A percentile compares a stretch with the other conserved stretches of the same genome.
Conservation (phyloP, 192 early-diverging fungal species). For the Phlyctochytrium planicorne region DNA sequence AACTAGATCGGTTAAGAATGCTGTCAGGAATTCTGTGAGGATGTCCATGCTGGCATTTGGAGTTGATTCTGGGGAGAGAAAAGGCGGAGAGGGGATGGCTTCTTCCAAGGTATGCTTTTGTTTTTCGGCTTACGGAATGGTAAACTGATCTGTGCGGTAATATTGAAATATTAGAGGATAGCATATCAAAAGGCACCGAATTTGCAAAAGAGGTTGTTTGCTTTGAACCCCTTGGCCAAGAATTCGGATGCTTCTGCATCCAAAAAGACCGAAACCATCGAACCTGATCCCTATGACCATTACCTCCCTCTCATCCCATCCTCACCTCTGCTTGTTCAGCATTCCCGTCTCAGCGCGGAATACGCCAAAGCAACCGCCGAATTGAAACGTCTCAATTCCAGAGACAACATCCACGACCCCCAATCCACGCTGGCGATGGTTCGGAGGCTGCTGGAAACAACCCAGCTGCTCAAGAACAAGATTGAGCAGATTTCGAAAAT, state of each 20-base stretch:
- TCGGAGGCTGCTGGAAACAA: constrained; percentile 24
- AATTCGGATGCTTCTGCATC: too few relatives aligned
- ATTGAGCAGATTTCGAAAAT: not conserved
- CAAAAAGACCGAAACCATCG: too few relatives aligned
- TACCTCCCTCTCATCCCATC: constrained; percentile 26
- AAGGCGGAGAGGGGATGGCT: too few relatives aligned
- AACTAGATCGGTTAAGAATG: constrained; percentile 9
- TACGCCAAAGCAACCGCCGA: constrained; percentile 10
- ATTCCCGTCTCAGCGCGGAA: constrained; percentile 7
- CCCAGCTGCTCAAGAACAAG: constrained; percentile 20
- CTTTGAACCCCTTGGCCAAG: too few relatives aligned
- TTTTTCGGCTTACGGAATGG: too few relatives aligned
- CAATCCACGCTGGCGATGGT: constrained; percentile 13
- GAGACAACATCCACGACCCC: not conserved
- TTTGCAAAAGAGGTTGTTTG: too few relatives aligned
- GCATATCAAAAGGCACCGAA: too few relatives aligned
- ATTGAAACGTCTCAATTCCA: constrained; percentile 16
- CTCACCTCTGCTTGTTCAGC: constrained; percentile 17
- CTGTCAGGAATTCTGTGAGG: constrained; percentile 12
- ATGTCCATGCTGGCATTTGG: constrained; percentile 20
- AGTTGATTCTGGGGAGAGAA: too few relatives aligned
- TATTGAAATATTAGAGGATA: too few relatives aligned
- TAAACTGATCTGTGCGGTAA: too few relatives aligned
- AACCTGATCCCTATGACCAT: not conserved
- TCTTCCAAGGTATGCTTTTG: too few relatives aligned